Evolutionary conservation across 495 filamentous ascomycete species (phyloP), one percentile per base, ranked within the genome.

Genomic region (Daldinia concentrica): DNA sequence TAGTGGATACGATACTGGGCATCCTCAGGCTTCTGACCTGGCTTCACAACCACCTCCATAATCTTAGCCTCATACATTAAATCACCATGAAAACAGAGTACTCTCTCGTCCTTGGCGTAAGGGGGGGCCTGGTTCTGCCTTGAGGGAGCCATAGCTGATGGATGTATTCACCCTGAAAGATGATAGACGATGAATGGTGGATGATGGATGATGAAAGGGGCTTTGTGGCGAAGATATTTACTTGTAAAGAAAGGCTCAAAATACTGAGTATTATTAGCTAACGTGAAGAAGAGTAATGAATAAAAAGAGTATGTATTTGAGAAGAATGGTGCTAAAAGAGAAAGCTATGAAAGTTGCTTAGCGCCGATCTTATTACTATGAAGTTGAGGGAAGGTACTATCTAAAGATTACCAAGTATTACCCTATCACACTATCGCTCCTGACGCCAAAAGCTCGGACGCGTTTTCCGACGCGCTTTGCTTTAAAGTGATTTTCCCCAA

Each of bases 1-100:
- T 99, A 99, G 80, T 99, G 95, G 54, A 99, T 93, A 69, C 92
- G 91, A 78, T 95, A 99, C 76, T 92, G 88, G 66, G 86, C 91
- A 45, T 89, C 86, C 52, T 90, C 92, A 74, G 91, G 91, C 79
- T 90, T 90, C 79, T 84, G 87, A 11, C 85, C 82, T 45, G 91
- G 84, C 51, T 86, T 85, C 58, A 89, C 86, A 62, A 85, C 86
- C 34, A 86, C 79, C 48, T 98, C 95, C 37, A 97, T 83, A 45
- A 99, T 90, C 81, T 98, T 98, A 64, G 95, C 95, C 80, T 99
- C 95, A 77, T 99, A 99, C 17, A 99, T 87, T 76, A 98, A 89
- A 66, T 97, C 94, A 79, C 93, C 91, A 78, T 99, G 95, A 74
- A 99, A 99, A 82, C 95, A 99, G 22, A 99, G 88, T 41, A 96